Percentiles rank a stretch among this genome's conserved stretches.
Conservation (phyloP, 202 grass and related monocot species). For the Schoenoplectus triqueter region DNA sequence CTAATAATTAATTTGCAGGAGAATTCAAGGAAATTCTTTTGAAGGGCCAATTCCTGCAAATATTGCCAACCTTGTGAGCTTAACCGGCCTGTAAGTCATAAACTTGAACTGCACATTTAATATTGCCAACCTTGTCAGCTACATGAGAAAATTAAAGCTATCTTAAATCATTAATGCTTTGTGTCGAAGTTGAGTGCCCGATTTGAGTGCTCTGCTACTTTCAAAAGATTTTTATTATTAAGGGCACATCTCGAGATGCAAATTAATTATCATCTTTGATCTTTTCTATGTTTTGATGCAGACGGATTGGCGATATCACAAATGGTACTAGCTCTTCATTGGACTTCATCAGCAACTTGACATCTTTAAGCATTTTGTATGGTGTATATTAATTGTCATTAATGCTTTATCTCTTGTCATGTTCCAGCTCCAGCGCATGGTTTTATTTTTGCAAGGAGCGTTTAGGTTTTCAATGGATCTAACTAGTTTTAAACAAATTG, state of each 20-base stretch:
- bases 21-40: constrained; percentile 86
- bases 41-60: constrained; percentile 68
- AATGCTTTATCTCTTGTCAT: too few relatives aligned
- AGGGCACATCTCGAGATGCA: too few relatives aligned
- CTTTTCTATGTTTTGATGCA: constrained; percentile 31
- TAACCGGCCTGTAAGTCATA: constrained; percentile 65
- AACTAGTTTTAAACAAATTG: background rate
- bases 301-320: constrained; percentile 78
- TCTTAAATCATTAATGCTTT: too few relatives aligned
- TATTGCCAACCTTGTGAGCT: constrained; percentile 59
- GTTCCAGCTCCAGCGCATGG: too few relatives aligned
- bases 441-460: too few relatives aligned
- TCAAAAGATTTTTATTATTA: too few relatives aligned
- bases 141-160: too few relatives aligned
- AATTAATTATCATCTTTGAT: too few relatives aligned
- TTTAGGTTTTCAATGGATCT: too few relatives aligned
- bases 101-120: background rate
- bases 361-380: constrained; percentile 70
- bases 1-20: constrained; percentile 45
- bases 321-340: constrained; percentile 76
- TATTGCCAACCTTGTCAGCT: too few relatives aligned
- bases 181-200: too few relatives aligned
- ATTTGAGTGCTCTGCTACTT: too few relatives aligned
- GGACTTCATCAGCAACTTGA: constrained; percentile 61
- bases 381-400: background rate